Conservation (phyloP, 177 flowering plant species). For the Vitis hybrid region DNA sequence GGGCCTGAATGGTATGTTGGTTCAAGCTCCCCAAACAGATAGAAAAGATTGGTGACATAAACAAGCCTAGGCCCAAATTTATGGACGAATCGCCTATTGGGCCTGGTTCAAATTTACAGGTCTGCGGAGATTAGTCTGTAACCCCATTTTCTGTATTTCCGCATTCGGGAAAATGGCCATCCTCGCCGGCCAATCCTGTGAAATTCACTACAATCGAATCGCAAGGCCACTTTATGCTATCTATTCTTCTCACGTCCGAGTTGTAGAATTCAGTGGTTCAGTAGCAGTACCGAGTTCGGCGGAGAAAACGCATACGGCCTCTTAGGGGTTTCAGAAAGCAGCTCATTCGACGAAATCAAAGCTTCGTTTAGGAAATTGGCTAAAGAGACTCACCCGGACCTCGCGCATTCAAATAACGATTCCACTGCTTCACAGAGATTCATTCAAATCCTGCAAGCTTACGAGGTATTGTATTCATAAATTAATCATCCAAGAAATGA, state of each 20-base stretch:
- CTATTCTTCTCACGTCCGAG: not conserved
- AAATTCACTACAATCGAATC: not conserved
- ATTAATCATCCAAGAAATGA: no score
- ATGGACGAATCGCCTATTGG: no score
- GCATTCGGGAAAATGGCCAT: slow-evolving; percentile 3
- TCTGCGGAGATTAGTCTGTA: not conserved
- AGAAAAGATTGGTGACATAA: no score
- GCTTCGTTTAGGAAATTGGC: slow-evolving; percentile 26
- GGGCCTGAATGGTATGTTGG: no score
- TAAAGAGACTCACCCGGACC: not conserved
- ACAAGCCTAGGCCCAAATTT: no score
- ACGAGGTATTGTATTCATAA: no score
- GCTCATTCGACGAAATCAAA: slow-evolving; percentile 62
- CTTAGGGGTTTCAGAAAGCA: slow-evolving; percentile 55
- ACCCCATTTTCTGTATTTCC: no score
- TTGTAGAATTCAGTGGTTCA: slow-evolving; percentile 25
- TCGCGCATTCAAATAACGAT: no score
- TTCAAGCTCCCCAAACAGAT: no score
- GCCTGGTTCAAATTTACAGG: not conserved
- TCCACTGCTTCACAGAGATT: no score
- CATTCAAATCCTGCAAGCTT: no score
- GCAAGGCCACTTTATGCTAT: not conserved
- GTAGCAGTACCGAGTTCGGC: slow-evolving; percentile 34
- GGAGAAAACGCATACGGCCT: slow-evolving; percentile 64
- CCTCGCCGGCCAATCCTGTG: slow-evolving; percentile 5